Base-by-base conservation (phyloP, 2,329 filamentous ascomycete genomes). In the Sarocladium strictum region DNA sequence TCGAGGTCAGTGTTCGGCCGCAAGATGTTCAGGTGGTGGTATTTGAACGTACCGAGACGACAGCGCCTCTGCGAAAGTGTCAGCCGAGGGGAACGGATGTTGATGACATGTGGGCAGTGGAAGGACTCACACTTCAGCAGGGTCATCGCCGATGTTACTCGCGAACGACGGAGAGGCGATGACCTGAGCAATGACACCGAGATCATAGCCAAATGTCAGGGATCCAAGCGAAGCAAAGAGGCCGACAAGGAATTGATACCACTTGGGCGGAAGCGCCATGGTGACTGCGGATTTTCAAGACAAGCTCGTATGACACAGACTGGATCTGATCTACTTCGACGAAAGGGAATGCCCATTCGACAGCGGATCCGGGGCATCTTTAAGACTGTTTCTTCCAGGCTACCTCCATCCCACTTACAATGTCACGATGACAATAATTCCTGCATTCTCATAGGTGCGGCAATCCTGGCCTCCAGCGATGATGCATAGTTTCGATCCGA, bases 151-250 rank as follows among this genome's bases (percentile, higher is more conserved):
- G 24, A 58, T 56, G 15, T 32, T 35, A 2, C 35, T 38, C 12
- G 29, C 40, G 38, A 55, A 58, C 9, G 53, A 51, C 6, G 33
- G 32, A 41, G 56, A 58, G 14, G 56, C 56, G 35, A 58, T 58
- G 50, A 51, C 56, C 54, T 60, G 55, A 35, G 59, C 59, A 57
- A 61, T 61, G 32, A 61, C 56, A 50, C 56, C 56, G 11, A 82
- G 68, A 62, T 81, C 79, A 62, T 82, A 81, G 51, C 79, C 79
- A 60, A 70, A 83, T 29, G 79, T 72, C 49, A 80, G 69, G 3
- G 77, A 80, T 41, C 79, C 79, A 40, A 81, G 68, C 21, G 79
- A 81, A 59, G 78, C 79, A 63, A 82, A 81, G 27, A 78, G 69
- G 62, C 74, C 72, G 33, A 79, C 74, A 52, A 80, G 72, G 61